Evolutionary conservation across 2,329 filamentous ascomycete genomes (phyloP).

Genomic region (Verticillium dahliae): DNA sequence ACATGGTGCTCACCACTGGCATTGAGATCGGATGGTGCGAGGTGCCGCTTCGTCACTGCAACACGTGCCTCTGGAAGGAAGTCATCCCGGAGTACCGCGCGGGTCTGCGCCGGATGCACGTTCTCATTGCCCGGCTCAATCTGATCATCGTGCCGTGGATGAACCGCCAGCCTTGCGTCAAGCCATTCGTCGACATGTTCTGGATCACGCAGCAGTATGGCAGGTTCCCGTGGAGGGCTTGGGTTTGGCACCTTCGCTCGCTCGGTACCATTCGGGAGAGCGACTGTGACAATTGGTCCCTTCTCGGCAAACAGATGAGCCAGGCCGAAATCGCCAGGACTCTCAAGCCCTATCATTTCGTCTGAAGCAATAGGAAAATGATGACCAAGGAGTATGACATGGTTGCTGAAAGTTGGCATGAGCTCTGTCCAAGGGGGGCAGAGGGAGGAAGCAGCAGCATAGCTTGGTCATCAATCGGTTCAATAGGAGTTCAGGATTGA

Average conservation of each 20-base stretch:
- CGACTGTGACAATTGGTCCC: not conserved
- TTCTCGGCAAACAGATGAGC: conserved; percentile 1
- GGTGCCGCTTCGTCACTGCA: conserved; percentile 4
- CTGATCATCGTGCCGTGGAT: conserved; percentile 5
- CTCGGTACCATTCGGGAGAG: conserved; percentile 5
- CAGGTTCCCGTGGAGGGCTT: conserved; percentile 9
- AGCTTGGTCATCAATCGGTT: too few relatives aligned
- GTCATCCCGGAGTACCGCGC: not conserved
- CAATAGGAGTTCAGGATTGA: too few relatives aligned
- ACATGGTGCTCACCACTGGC: not conserved
- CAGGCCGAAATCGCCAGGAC: not conserved
- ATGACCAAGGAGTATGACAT: too few relatives aligned
- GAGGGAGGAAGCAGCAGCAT: too few relatives aligned
- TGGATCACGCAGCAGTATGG: conserved; percentile 5
- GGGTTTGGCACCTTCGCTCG: conserved; percentile 3
- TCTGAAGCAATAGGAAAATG: not conserved
- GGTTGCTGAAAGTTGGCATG: too few relatives aligned
- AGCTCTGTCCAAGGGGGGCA: too few relatives aligned
- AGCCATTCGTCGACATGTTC: not conserved
- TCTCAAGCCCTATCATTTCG: not conserved
- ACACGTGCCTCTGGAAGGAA: conserved; percentile 5
- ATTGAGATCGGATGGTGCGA: not conserved
- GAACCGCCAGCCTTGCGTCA: conserved; percentile 3
- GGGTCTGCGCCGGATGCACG: conserved; percentile 5
- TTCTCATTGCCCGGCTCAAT: conserved; percentile 4